These are phyloP conservation scores for Pichia terricola DNA, from an alignment of 1,139 yeast genomes.

Conservation along the genomic window DNA sequence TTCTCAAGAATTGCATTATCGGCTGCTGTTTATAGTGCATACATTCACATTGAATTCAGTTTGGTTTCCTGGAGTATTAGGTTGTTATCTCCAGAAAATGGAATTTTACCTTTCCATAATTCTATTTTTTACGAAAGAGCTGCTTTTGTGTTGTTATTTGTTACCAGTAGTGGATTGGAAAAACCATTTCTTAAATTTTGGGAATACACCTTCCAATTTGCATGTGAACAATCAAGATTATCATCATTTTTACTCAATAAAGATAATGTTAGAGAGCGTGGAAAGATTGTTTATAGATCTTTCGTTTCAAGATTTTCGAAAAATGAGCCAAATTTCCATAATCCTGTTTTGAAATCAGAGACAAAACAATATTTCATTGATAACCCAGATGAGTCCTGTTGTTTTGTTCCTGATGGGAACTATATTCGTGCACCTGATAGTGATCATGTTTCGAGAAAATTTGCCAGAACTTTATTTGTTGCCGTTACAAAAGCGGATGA, in stretches of 20 bases:
- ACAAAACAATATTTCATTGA: slow-evolving; percentile 37
- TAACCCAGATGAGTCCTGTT: slow-evolving; percentile 34
- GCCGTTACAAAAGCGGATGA: slow-evolving; percentile 77
- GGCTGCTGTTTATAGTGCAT: slow-evolving; percentile 63
- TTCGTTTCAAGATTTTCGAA: slow-evolving; percentile 29
- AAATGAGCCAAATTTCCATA: slow-evolving; percentile 45
- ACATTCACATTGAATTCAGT: slow-evolving; percentile 72
- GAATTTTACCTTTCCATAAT: slow-evolving; percentile 20
- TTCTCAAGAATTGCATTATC: slow-evolving; percentile 66
- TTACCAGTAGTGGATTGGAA: slow-evolving; percentile 4
- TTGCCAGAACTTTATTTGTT: slow-evolving; percentile 58
- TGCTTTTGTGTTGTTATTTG: slow-evolving; percentile 14
- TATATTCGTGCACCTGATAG: slow-evolving; percentile 80
- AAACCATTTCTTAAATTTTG: slow-evolving; percentile 36
- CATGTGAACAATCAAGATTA: slow-evolving; percentile 52
- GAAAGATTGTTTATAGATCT: slow-evolving; percentile 52
- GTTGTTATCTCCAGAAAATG: slow-evolving; percentile 23
- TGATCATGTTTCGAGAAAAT: slow-evolving; percentile 62
- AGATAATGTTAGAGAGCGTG: slow-evolving; percentile 70
- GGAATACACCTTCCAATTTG: slow-evolving; percentile 48
- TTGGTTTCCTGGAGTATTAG: slow-evolving; percentile 41
- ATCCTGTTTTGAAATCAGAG: slow-evolving; percentile 45
- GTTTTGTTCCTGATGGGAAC: slow-evolving; percentile 68
- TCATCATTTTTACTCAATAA: slow-evolving; percentile 70
- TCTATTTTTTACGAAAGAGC: slow-evolving; percentile 5